These are phyloP conservation scores for Diplodia seriata DNA, from an alignment of 2,329 filamentous ascomycete genomes.

Conservation along the genomic window DNA sequence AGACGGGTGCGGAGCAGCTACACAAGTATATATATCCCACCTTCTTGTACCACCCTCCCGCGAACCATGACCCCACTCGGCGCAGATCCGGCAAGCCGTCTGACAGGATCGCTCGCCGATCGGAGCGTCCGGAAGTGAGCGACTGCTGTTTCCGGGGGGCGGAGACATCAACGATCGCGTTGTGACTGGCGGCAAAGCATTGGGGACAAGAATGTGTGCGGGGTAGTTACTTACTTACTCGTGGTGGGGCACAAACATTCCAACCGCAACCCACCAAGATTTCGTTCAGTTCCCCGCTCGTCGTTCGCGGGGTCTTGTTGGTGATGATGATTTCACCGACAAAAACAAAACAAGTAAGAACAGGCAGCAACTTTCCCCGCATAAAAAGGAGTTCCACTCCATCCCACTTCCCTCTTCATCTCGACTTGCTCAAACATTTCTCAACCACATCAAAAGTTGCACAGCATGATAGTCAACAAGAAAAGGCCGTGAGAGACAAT, in stretches of 20 bases:
- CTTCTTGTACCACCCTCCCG: no score
- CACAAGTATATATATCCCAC: no score
- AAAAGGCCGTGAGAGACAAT: not conserved
- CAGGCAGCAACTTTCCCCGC: no score
- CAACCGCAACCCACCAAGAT: not conserved
- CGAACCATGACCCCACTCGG: no score
- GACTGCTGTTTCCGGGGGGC: no score
- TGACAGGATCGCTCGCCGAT: no score
- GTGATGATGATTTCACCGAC: not conserved
- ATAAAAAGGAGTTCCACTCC: not conserved
- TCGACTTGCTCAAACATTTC: not conserved
- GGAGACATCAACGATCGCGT: no score
- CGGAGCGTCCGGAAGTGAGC: no score
- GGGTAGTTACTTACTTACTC: not conserved
- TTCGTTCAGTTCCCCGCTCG: not conserved
- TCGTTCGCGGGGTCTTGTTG: not conserved
- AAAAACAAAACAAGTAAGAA: not conserved
- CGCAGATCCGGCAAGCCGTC: no score
- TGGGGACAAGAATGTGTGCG: not conserved
- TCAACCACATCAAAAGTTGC: not conserved
- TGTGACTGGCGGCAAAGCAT: not conserved
- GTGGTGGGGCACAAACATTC: not conserved
- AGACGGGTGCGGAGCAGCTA: no score
- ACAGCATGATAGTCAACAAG: not conserved
- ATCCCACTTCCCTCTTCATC: not conserved